Base-by-base conservation (phyloP, 2,329 filamentous ascomycete genomes). In the Ophiostoma populinum region DNA sequence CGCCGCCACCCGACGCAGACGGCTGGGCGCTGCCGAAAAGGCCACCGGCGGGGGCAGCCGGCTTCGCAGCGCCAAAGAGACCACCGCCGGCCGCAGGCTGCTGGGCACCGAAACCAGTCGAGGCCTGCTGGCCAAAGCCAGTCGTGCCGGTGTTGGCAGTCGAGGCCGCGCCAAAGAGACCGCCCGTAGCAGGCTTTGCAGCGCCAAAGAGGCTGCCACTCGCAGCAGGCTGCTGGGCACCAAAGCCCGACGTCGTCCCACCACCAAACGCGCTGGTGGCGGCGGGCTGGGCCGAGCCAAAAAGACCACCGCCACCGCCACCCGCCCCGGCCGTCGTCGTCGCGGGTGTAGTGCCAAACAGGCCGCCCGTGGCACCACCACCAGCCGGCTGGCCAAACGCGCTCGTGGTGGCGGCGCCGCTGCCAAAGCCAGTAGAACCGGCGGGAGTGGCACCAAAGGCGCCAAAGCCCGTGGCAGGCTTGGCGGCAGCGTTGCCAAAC, bases 21-120 rank as follows among this genome's bases (percentile, higher is more conserved):
- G 24, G 31, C 22, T 33, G 5, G 69, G 63, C 45, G 70, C 47
- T n/a, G 12, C 70, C 67, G 40, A 76, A 76, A n/a, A 74, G 50
- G 21, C 58, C 37, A 3, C 36, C 36, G 5, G 59, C 58, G 10
- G 59, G 48, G 2, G 37, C 44, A 55, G 57, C 17, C 49, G 44
- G 34, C 53, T n/a, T n/a, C n/a, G n/a, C n/a, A n/a, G n/a, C 47
- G 12, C 70, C 67, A 41, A 76, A 76, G n/a, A 74, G 50, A 21
- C 58, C 37, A 3, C 36, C 36, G 5, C 59, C 58, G 10, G 59
- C 48, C 2, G 37, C 44, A 55, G 57, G 18, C 49, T 44, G 34
- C 53, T n/a, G n/a, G n/a, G n/a, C n/a, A n/a, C n/a, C n/a, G n/a
- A n/a, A n/a, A 50, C 35, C 42, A 41, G 2, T 8, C 30, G 13